A percentile compares a stretch with the other conserved stretches of the same genome.
These are phyloP conservation scores for Paradendryphiella salina DNA, from an alignment of 2,329 filamentous ascomycete genomes.

Conservation along the genomic window DNA sequence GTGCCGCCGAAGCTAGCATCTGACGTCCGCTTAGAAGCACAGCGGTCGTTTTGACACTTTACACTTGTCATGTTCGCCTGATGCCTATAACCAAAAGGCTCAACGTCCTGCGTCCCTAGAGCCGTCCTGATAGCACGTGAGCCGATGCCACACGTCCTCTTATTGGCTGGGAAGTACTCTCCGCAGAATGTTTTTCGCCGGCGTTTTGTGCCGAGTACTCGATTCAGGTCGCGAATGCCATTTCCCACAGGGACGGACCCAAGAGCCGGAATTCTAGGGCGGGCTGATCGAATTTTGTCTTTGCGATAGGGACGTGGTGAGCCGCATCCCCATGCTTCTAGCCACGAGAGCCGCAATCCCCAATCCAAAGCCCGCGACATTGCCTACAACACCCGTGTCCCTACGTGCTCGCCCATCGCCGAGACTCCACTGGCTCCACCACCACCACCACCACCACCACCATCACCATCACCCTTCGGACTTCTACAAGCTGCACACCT, in stretches of 20 bases:
- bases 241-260: conserved; percentile 2
- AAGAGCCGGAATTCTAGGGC: neutral
- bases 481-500: conserved; percentile 1
- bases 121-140: conserved; percentile 11
- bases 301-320: conserved; percentile 5
- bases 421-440: conserved; percentile 10
- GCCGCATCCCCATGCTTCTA: conserved; percentile 1
- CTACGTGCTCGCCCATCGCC: conserved; percentile 9
- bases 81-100: neutral
- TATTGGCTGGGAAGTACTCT: conserved; percentile 14
- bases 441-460: neutral
- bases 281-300: neutral
- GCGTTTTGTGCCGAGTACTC: conserved; percentile 12
- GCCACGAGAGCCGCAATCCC: neutral
- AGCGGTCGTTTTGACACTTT: neutral
- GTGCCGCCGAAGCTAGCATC: conserved; percentile 10
- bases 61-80: neutral
- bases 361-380: neutral
- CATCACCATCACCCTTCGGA: neutral
- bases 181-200: conserved; percentile 13
- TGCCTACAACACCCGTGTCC: conserved; percentile 1
- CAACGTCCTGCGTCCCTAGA: neutral
- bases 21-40: neutral
- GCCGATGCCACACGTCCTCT: conserved; percentile 3
- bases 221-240: conserved; percentile 10